phyloP scores from a whole-genome alignment of 2,329 filamentous ascomycete genomes.

The Chrysoporthe puriensis region DNA sequence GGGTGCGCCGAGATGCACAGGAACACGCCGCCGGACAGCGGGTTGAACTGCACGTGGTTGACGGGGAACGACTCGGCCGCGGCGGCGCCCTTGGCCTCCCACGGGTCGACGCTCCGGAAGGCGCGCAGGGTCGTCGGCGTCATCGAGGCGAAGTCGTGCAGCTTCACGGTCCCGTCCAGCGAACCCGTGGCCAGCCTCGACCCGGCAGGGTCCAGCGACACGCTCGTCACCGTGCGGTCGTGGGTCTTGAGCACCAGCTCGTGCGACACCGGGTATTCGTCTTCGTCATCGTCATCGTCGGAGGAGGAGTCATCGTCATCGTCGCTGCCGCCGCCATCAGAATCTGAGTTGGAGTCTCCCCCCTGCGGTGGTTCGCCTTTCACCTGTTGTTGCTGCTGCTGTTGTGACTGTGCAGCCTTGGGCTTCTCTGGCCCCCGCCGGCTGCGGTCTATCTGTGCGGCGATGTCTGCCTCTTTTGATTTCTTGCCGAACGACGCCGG shows the following conservation, averaged over 20 bases:
- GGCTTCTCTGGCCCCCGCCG: constrained; percentile 60
- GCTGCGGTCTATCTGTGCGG: constrained; percentile 79
- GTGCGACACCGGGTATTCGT: constrained; percentile 91
- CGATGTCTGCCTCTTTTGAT: constrained; percentile 71
- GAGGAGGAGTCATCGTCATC: constrained; percentile 52
- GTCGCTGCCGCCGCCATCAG: constrained; percentile 39
- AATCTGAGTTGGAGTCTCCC: constrained; percentile 32
- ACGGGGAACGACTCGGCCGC: constrained; percentile 85
- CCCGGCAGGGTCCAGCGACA: constrained; percentile 83
- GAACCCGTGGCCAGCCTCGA: constrained; percentile 87
- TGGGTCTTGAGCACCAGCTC: constrained; percentile 93
- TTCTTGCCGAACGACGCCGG: constrained; percentile 87
- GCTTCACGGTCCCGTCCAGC: constrained; percentile 85
- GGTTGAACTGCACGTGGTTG: constrained; percentile 85
- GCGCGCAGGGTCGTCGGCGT: constrained; percentile 91
- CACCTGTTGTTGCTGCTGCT: constrained; percentile 37
- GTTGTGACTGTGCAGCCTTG: constrained; percentile 30
- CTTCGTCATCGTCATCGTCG: constrained; percentile 72
- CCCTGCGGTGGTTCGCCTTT: constrained; percentile 33
- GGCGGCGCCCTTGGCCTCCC: constrained; percentile 70
- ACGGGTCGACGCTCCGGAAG: constrained; percentile 91
- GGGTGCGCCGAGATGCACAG: constrained; percentile 87
- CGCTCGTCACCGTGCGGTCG: constrained; percentile 80
- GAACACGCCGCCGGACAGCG: constrained; percentile 76
- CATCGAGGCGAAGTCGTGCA: constrained; percentile 96